Conservation (phyloP, 306 rosid species). For the Ochetophila trinervis region DNA sequence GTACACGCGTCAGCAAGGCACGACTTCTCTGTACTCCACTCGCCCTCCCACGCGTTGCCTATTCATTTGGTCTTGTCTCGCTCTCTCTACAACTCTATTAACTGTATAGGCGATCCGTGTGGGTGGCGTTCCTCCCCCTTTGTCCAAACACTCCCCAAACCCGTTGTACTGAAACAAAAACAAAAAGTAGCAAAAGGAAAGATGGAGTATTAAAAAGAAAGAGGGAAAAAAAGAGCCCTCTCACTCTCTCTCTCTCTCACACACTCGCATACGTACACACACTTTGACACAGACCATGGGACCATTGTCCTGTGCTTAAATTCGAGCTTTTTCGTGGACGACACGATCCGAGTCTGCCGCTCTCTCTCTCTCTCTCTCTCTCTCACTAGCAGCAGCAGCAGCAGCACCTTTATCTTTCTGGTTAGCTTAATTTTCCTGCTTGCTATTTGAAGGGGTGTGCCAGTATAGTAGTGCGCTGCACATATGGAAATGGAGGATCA, state of each 20-base stretch:
- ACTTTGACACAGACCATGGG: constrained; percentile 54
- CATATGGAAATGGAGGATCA: constrained; percentile 75
- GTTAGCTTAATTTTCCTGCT: not conserved
- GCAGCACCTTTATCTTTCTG: constrained; percentile 11
- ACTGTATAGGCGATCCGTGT: not conserved
- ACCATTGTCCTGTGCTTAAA: constrained; percentile 59
- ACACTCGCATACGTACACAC: constrained; percentile 23
- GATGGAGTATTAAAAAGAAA: not conserved
- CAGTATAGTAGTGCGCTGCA: constrained; percentile 4
- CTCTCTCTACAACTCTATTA: not conserved
- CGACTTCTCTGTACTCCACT: constrained; percentile 47
- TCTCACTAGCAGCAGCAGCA: too few species aligned
- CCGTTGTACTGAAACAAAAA: not conserved
- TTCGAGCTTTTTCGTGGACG: constrained; percentile 59
- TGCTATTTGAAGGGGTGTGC: not conserved
- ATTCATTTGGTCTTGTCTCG: constrained; percentile 9
- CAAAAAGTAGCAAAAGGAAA: not conserved
- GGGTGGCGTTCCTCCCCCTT: not conserved
- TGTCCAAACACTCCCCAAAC: not conserved
- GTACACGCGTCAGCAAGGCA: constrained; percentile 52
- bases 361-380: constrained; percentile 26
- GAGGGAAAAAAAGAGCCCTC: constrained; percentile 1
- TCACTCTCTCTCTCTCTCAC: not conserved
- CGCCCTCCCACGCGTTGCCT: constrained; percentile 29
- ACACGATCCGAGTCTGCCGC: constrained; percentile 95